phyloP scores from a whole-genome alignment of 2,329 filamentous ascomycete genomes.

The Drechslerella coelobrocha region DNA sequence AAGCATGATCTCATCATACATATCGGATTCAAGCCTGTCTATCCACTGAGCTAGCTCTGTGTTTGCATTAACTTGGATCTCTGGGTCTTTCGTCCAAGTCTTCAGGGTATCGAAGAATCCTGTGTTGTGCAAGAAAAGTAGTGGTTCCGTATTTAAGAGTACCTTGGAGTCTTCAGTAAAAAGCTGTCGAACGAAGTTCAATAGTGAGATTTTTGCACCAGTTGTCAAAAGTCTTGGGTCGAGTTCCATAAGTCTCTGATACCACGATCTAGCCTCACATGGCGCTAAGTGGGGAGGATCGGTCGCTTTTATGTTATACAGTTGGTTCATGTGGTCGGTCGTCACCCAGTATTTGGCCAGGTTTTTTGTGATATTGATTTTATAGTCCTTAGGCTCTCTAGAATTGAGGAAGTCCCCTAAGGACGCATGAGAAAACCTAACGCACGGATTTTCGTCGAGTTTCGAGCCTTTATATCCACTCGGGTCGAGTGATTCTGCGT shows the following conservation, averaged over 20 bases:
- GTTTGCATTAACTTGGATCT: not conserved
- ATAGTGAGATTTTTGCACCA: not conserved
- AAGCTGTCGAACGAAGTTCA: not conserved
- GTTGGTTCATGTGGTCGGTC: not conserved
- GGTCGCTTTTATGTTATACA: too few species aligned
- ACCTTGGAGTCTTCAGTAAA: not conserved
- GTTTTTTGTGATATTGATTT: slow-evolving; percentile 1
- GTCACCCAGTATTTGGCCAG: not conserved
- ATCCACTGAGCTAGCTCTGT: slow-evolving; percentile 4
- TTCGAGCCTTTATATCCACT: not conserved
- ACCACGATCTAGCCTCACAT: too few species aligned
- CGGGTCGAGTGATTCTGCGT: not conserved
- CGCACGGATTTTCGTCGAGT: not conserved
- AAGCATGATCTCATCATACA: not conserved
- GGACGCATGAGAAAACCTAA: slow-evolving; percentile 5
- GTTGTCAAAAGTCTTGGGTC: not conserved
- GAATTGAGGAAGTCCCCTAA: slow-evolving; percentile 5
- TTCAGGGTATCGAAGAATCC: not conserved
- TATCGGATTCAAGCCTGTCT: not conserved
- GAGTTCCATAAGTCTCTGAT: not conserved
- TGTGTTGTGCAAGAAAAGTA: not conserved
- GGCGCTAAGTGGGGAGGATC: too few species aligned
- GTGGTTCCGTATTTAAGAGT: not conserved
- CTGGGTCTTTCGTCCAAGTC: not conserved
- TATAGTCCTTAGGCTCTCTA: not conserved